Percentiles rank a stretch among this genome's conserved stretches.
These are phyloP conservation scores for Apostasia ramifera DNA, from an alignment of 106 monocot species.

Conservation along the genomic window DNA sequence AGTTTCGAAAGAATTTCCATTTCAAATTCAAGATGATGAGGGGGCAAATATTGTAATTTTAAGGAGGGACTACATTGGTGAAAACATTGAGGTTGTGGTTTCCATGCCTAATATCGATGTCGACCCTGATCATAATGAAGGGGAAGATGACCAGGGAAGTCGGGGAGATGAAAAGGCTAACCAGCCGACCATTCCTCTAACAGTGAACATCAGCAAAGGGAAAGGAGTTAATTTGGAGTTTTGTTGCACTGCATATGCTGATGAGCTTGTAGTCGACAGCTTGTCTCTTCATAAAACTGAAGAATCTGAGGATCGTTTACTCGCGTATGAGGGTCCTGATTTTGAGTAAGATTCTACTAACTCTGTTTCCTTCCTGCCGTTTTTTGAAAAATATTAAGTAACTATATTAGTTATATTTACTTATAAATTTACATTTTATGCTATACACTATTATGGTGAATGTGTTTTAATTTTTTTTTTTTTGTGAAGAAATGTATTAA, in stretches of 20 bases:
- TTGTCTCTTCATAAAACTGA: background rate
- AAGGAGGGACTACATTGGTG: background rate
- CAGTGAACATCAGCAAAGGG: conserved; percentile 16
- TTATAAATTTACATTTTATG: too few species aligned
- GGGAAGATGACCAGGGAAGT: background rate
- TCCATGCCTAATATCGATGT: conserved; percentile 10
- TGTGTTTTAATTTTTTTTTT: too few species aligned
- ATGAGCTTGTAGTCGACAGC: conserved; percentile 13
- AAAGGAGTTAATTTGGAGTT: conserved; percentile 6
- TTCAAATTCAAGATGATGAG: conserved; percentile 17
- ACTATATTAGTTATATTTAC: too few species aligned
- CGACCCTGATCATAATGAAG: background rate
- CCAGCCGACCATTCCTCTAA: conserved; percentile 9
- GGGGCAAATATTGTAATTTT: conserved; percentile 8
- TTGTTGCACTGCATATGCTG: conserved; percentile 17
- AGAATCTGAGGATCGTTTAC: background rate
- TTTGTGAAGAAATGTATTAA: too few species aligned
- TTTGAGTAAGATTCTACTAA: conserved; percentile 4
- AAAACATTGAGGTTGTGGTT: conserved; percentile 17
- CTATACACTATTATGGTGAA: too few species aligned
- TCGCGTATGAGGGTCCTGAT: conserved; percentile 8
- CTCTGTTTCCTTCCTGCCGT: background rate
- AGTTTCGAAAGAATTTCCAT: conserved; percentile 11
- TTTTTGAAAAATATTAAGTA: background rate
- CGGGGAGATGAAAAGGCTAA: background rate